These are phyloP conservation scores for Solanum verrucosum DNA, from an alignment of 257 asterid species.

Conservation along the genomic window DNA sequence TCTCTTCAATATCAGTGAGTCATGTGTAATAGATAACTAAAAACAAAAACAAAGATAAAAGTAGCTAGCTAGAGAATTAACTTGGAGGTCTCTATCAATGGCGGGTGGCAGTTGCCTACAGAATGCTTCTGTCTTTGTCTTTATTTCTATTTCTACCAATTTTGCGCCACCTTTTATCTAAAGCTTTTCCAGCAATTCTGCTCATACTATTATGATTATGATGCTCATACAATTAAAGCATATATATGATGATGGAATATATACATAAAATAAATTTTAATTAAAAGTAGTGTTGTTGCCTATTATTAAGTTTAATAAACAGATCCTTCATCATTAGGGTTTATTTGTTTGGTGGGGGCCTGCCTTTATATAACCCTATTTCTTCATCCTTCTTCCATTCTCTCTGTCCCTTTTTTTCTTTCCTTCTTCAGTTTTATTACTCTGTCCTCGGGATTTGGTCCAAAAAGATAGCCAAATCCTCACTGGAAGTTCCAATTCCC, in stretches of 20 bases:
- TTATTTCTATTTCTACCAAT: slow-evolving; percentile 11
- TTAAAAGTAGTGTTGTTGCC: background rate
- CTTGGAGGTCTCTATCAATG: slow-evolving; percentile 41
- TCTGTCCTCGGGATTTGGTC: slow-evolving; percentile 33
- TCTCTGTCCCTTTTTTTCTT: background rate
- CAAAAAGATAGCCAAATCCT: background rate
- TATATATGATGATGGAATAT: background rate
- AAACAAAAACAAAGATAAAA: background rate
- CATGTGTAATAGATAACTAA: background rate
- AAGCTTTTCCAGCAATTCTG: slow-evolving; percentile 69
- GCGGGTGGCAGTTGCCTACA: slow-evolving; percentile 36
- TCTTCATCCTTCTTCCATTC: slow-evolving; percentile 21
- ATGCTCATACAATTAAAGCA: background rate
- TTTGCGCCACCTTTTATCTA: slow-evolving; percentile 49
- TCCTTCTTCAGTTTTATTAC: background rate
- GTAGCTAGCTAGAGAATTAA: background rate
- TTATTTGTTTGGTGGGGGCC: slow-evolving; percentile 12
- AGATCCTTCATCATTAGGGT: slow-evolving; percentile 58
- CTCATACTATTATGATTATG: slow-evolving; percentile 6
- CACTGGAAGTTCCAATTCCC: slow-evolving; percentile 33
- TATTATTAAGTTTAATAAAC: background rate
- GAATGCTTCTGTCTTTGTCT: background rate
- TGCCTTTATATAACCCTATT: slow-evolving; percentile 26
- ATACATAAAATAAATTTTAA: background rate
- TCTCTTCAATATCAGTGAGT: background rate